phyloP scores from a whole-genome alignment of 768 basidiomycete species.

The Lactarius sanguifluus region DNA sequence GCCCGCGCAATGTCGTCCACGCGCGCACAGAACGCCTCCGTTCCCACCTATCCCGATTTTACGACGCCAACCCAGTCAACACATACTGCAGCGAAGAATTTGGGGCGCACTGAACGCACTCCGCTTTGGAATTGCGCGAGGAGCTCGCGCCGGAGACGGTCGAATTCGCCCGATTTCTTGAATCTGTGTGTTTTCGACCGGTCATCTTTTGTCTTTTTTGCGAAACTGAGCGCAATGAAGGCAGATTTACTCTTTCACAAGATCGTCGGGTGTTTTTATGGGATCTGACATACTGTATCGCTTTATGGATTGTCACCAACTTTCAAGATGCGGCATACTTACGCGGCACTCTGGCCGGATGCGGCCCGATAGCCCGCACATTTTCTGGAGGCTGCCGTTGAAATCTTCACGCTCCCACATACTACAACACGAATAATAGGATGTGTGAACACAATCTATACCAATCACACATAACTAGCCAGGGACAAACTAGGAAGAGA shows the following conservation, averaged over 20 bases:
- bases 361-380: background rate
- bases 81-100: background rate
- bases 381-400: no score
- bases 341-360: no score
- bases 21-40: conserved; percentile 48
- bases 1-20: conserved; percentile 59
- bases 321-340: no score
- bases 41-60: conserved; percentile 42
- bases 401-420: background rate
- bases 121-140: conserved; percentile 57
- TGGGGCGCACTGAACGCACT: conserved; percentile 45
- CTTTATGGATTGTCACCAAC: background rate
- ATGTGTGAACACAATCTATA: conserved; percentile 17
- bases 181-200: conserved; percentile 44
- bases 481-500: conserved; percentile 22
- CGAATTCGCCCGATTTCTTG: conserved; percentile 76
- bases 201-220: background rate
- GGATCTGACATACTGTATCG: conserved; percentile 18
- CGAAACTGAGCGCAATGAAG: background rate
- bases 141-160: conserved; percentile 63
- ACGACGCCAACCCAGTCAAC: background rate
- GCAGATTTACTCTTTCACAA: conserved; percentile 22
- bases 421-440: background rate
- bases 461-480: conserved; percentile 23
- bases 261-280: conserved; percentile 27